These are phyloP conservation scores for Forsythia viridissima DNA, from an alignment of 257 asterid species.

Conservation along the genomic window DNA sequence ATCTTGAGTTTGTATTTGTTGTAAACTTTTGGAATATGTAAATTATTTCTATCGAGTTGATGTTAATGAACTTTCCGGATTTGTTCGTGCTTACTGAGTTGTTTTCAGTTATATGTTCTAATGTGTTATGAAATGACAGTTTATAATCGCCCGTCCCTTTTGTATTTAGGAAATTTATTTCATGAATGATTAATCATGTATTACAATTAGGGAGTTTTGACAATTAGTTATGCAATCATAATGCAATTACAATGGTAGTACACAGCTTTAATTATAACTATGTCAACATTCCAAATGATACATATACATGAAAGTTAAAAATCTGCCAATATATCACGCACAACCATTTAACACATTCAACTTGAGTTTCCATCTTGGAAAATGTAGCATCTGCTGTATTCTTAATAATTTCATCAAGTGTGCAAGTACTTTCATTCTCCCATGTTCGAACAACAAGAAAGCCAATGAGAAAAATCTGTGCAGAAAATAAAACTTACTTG, in stretches of 20 bases:
- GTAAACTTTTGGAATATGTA: no score
- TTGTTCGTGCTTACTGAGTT: no score
- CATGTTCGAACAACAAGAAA: background rate
- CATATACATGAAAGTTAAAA: slow-evolving; percentile 12
- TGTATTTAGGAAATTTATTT: background rate
- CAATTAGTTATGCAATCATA: background rate
- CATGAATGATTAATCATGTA: background rate
- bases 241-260: background rate
- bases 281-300: background rate
- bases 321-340: slow-evolving; percentile 18
- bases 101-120: background rate
- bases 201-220: background rate
- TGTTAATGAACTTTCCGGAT: no score
- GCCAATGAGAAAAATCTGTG: background rate
- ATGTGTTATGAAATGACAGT: background rate
- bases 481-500: slow-evolving; percentile 61
- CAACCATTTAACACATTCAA: slow-evolving; percentile 15
- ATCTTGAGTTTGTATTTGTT: no score
- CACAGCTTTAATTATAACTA: background rate
- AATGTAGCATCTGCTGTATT: background rate
- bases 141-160: background rate
- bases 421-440: slow-evolving; percentile 10
- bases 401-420: slow-evolving; percentile 5
- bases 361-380: slow-evolving; percentile 1
- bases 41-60: no score